Base-by-base conservation (phyloP, 306 rosid genomes). In the Ceratonia siliqua region DNA sequence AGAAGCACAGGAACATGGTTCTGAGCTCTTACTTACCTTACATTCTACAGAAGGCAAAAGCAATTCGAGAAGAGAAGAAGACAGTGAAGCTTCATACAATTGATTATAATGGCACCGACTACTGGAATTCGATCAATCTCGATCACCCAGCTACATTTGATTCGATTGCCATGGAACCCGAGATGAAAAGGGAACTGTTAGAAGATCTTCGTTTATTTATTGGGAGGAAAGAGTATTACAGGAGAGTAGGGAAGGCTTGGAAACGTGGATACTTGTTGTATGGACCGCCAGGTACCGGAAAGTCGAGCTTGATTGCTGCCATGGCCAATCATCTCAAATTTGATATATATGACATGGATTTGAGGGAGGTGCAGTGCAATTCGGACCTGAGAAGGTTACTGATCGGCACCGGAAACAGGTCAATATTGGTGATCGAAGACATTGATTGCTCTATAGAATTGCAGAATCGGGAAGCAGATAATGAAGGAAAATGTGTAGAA, bases 201-300 rank as follows among this genome's bases (percentile, higher is more conserved):
- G 86, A 84, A 24, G 91, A 89, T 52, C 81, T 86, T 5, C 41
- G 79, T 24, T 53, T 56, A 74, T 86, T 86, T 18, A 50, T 69
- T 20, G 73, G 35, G 43, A 82, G 93, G 72, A 86, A 84, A 70
- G 86, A 86, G 63, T 86, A 75, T 50, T 89, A 82, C 30, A 82
- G 48, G 74, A 82, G 86, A 82, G 86, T 89, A 3, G 89, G 91
- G 15, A 89, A 61, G 85, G 91, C 84, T 61, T 86, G 91, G 87
- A 86, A 86, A 77, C 75, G 89, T 5, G 93, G 89, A 22, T 84
- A 86, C 50, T 68, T 86, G 71, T 66, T 84, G 76, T 84, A 80
- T 36, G 90, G 87, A 21, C 90, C 87, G 0, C 89, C 90, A 8
- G 89, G 90, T 14, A 86, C 89, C 0, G 87, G 93, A 8, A 89